Evolutionary conservation across 2,329 filamentous ascomycete species (phyloP).

Genomic region (Colletotrichum limetticola): DNA sequence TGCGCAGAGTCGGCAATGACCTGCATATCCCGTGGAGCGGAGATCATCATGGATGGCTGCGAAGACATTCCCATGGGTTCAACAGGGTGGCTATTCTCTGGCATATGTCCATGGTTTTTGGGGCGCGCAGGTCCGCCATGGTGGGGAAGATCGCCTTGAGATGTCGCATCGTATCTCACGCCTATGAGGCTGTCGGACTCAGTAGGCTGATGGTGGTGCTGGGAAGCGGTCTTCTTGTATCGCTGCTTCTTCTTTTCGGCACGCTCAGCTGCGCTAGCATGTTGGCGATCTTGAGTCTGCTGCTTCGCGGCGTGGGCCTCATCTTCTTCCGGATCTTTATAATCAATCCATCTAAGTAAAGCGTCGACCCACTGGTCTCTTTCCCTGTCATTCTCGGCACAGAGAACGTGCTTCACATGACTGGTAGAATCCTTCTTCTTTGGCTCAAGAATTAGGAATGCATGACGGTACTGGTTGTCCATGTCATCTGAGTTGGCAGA

Average conservation of each 20-base stretch:
- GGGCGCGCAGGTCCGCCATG: conserved; percentile 48
- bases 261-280: conserved; percentile 43
- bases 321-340: conserved; percentile 70
- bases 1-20: conserved; percentile 84
- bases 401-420: conserved; percentile 91
- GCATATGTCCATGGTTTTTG: conserved; percentile 47
- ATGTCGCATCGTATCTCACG: conserved; percentile 67
- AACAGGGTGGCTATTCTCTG: conserved; percentile 45
- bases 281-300: conserved; percentile 52
- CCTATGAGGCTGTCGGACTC: conserved; percentile 63
- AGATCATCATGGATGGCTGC: conserved; percentile 70
- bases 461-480: conserved; percentile 96
- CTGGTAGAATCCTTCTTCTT: conserved; percentile 95
- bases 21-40: conserved; percentile 84
- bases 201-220: conserved; percentile 47
- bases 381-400: conserved; percentile 93
- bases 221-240: conserved; percentile 44
- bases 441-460: conserved; percentile 92
- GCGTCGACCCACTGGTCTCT: conserved; percentile 94
- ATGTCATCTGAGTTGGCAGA: conserved; percentile 72
- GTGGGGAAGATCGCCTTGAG: conserved; percentile 62
- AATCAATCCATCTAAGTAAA: conserved; percentile 89
- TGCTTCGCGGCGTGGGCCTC: conserved; percentile 48
- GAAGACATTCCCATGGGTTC: conserved; percentile 46
- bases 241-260: conserved; percentile 44